phyloP scores from a whole-genome alignment of 768 basidiomycete species.

The Lyophyllum semitale region DNA sequence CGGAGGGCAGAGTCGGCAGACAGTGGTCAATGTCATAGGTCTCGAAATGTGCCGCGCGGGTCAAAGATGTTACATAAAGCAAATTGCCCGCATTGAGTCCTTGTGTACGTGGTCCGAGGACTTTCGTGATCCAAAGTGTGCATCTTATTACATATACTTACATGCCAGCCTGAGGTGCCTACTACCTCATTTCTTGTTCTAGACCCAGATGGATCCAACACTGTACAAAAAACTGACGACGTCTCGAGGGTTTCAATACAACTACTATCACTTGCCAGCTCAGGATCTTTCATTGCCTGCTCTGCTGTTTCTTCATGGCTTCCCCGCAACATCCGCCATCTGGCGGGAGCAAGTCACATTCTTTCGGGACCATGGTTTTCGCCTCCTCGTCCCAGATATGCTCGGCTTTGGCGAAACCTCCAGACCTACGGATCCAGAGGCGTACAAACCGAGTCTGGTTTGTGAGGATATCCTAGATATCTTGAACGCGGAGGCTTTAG shows the following conservation, averaged over 20 bases:
- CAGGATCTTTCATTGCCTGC: conserved; percentile 31
- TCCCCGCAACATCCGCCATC: conserved; percentile 40
- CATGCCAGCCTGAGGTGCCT: too few species aligned
- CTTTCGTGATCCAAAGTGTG: too few species aligned
- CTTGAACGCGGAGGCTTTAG: conserved; percentile 35
- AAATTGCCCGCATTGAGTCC: too few species aligned
- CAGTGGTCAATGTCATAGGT: too few species aligned
- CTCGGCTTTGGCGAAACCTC: conserved; percentile 52
- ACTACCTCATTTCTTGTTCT: neutral
- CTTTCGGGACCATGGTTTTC: conserved; percentile 42
- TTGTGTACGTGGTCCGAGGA: too few species aligned
- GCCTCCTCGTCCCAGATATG: conserved; percentile 49
- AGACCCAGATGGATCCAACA: conserved; percentile 5
- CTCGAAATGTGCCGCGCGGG: too few species aligned
- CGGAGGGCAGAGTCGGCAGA: too few species aligned
- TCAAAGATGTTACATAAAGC: too few species aligned
- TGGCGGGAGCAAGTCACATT: conserved; percentile 42
- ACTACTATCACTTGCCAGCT: conserved; percentile 32
- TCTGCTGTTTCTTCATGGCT: conserved; percentile 48
- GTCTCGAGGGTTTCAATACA: conserved; percentile 40
- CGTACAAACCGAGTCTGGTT: conserved; percentile 38
- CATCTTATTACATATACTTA: too few species aligned
- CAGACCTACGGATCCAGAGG: conserved; percentile 41
- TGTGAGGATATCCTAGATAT: conserved; percentile 45
- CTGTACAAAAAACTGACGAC: conserved; percentile 33